A percentile compares a stretch with the other conserved stretches of the same genome.
phyloP scores from a whole-genome alignment of 441 rosid genomes.

The Aleurites moluccanus region DNA sequence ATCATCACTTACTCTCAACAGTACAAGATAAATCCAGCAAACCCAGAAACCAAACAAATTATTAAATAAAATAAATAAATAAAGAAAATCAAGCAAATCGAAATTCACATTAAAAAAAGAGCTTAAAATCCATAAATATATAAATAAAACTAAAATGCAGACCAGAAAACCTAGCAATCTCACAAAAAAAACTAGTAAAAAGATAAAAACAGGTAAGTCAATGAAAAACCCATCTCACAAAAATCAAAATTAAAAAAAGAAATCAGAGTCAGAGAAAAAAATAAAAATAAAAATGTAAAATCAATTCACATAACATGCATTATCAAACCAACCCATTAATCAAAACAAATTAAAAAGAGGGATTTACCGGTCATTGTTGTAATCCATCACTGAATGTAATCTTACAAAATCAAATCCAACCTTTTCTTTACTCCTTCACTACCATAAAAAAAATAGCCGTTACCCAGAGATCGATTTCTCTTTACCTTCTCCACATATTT shows the following conservation, averaged over 20 bases:
- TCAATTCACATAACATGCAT: constrained; percentile 24
- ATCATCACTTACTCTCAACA: not conserved
- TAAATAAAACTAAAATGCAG: not conserved
- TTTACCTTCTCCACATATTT: not conserved
- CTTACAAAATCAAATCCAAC: constrained; percentile 15
- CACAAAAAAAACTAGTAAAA: no score
- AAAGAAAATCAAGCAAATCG: constrained; percentile 15
- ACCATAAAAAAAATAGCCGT: constrained; percentile 32
- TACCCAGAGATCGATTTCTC: constrained; percentile 23
- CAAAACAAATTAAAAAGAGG: not conserved
- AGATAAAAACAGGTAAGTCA: not conserved
- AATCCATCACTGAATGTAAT: constrained; percentile 41
- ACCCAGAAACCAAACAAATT: no score
- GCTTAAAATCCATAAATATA: not conserved
- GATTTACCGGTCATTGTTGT: constrained; percentile 38
- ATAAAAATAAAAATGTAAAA: not conserved
- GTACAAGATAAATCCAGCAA: constrained; percentile 14
- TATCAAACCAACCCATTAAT: constrained; percentile 23
- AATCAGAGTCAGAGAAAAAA: not conserved
- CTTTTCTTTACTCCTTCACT: not conserved
- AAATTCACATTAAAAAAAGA: constrained; percentile 3
- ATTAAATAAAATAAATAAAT: no score
- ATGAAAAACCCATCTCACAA: not conserved
- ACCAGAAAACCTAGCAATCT: not conserved
- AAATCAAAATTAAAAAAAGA: not conserved